Evolutionary conservation across 139 green algal genomes (phyloP), one percentile per base, ranked within the genome.

Genomic region (Zygnema circumcarinatum): DNA sequence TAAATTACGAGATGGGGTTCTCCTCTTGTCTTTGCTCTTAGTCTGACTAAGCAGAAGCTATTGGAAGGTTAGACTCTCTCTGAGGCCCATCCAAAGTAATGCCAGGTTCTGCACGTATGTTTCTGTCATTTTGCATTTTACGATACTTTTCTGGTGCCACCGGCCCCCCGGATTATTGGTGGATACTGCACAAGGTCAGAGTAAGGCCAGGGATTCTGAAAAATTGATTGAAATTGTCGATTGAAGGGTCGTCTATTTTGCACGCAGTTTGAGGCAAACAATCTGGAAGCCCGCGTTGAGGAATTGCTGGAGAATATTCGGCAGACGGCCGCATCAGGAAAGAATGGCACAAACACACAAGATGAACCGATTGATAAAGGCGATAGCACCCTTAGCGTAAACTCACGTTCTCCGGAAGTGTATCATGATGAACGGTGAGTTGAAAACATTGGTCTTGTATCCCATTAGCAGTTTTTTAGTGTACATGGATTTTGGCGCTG

Each of bases 211-310:
- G n/a, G n/a, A n/a, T n/a, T n/a, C n/a, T n/a, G n/a, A n/a, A n/a
- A n/a, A n/a, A n/a, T n/a, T n/a, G n/a, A n/a, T n/a, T n/a, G n/a
- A n/a, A n/a, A n/a, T n/a, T n/a, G n/a, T n/a, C n/a, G n/a, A n/a
- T n/a, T n/a, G n/a, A n/a, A n/a, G n/a, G n/a, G n/a, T n/a, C n/a
- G n/a, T n/a, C n/a, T n/a, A n/a, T n/a, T n/a, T n/a, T n/a, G n/a
- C n/a, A n/a, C 2, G 32, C 75, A 83, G 75, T 31, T 83, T 33
- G 21, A 83, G 2, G 38, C 53, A 62, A 62, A 7, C 32, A 83
- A 83, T 56, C 32, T 83, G 21, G 75, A 83, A 62, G 75, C 47
- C 21, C 75, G 75, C 7, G 75, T 83, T 38, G 75, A 83, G 32
- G 75, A 33, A 3, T 25, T 83, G 2, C 75, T 83, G n/a, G 38